Conservation (phyloP, 306 rosid species). For the Dryas octopetala region DNA sequence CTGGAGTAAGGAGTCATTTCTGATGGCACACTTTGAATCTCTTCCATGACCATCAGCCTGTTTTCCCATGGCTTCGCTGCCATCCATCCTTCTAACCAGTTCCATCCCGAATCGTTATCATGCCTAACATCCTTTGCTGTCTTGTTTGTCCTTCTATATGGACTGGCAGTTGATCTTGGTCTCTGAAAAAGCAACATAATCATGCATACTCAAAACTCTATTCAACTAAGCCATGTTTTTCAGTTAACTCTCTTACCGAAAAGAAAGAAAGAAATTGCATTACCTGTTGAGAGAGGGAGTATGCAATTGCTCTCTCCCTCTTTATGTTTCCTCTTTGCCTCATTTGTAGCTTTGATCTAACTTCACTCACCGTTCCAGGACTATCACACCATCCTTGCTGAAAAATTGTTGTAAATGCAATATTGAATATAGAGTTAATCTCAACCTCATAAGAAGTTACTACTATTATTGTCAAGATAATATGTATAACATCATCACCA, state of each 20-base stretch:
- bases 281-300: slow-evolving; percentile 65
- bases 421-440: not conserved
- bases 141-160: slow-evolving; percentile 45
- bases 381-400: slow-evolving; percentile 85
- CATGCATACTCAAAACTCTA: not conserved
- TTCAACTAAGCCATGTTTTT: not conserved
- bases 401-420: slow-evolving; percentile 17
- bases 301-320: slow-evolving; percentile 74
- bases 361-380: slow-evolving; percentile 64
- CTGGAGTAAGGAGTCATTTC: slow-evolving; percentile 42
- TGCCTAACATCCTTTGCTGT: slow-evolving; percentile 39
- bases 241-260: not conserved
- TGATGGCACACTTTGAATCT: slow-evolving; percentile 31
- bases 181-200: slow-evolving; percentile 44
- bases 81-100: slow-evolving; percentile 80
- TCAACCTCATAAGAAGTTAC: not conserved
- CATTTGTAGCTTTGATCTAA: slow-evolving; percentile 63
- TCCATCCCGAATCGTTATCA: slow-evolving; percentile 39
- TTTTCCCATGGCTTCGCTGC: slow-evolving; percentile 74
- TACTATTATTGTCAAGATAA: not conserved
- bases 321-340: slow-evolving; percentile 66
- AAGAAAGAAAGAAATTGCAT: not conserved
- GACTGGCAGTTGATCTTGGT: slow-evolving; percentile 53
- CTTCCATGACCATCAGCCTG: slow-evolving; percentile 56
- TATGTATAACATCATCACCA: slow-evolving; percentile 5